These are phyloP conservation scores for Calendula officinalis DNA, from an alignment of 129 eudicot genomes.

Conservation along the genomic window DNA sequence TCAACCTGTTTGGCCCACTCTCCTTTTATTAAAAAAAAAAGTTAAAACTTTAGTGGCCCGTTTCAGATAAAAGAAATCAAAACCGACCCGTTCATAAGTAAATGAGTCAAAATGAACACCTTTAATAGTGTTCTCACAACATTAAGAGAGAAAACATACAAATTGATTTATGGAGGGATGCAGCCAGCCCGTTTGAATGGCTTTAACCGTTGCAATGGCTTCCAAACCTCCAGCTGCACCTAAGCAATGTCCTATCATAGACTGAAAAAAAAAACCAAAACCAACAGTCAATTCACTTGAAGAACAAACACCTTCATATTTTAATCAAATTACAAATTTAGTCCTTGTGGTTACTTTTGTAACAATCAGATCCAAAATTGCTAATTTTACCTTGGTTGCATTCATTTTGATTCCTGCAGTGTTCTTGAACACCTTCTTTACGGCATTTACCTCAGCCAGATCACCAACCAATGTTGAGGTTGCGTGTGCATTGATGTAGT, in stretches of 20 bases:
- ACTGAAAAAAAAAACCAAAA: constrained; percentile 41
- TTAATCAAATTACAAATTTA: not conserved
- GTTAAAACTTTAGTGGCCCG: no score
- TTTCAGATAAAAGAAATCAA: no score
- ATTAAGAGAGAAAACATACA: constrained; percentile 40
- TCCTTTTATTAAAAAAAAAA: no score
- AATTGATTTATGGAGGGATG: constrained; percentile 96
- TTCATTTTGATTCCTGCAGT: constrained; percentile 88
- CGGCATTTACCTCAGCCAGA: constrained; percentile 90
- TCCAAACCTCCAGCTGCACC: constrained; percentile 99
- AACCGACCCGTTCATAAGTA: no score
- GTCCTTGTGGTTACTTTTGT: no score
- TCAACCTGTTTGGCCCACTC: no score
- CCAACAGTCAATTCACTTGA: not conserved
- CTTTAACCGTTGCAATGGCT: constrained; percentile 96
- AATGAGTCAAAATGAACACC: no score
- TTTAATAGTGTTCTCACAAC: no score
- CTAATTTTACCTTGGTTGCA: constrained; percentile 72
- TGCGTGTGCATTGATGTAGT: constrained; percentile 98
- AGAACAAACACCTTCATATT: not conserved
- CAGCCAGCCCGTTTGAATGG: constrained; percentile 94
- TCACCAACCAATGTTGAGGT: constrained; percentile 96
- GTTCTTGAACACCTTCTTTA: constrained; percentile 92
- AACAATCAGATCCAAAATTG: no score
- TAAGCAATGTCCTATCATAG: constrained; percentile 98